These are phyloP conservation scores for Phytophthora podocarpi DNA, from an alignment of 352 stramenopile genomes.

Conservation along the genomic window DNA sequence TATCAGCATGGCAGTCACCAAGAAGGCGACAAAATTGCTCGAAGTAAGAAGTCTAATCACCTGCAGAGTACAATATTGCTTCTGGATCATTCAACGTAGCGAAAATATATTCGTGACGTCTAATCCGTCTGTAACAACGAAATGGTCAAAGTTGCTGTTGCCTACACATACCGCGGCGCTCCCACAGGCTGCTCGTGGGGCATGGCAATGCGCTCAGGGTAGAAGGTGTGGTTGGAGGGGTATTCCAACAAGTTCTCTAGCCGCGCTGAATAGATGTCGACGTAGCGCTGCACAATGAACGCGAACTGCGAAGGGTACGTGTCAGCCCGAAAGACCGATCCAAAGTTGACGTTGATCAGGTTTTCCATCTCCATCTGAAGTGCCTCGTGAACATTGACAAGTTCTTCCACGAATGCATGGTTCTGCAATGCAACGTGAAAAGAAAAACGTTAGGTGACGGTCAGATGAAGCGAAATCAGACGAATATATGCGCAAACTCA, in stretches of 20 bases:
- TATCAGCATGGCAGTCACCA: too few species aligned
- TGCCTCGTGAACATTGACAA: conserved; percentile 62
- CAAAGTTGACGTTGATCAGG: conserved; percentile 88
- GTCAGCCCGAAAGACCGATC: conserved; percentile 85
- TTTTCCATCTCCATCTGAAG: conserved; percentile 77
- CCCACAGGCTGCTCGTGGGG: conserved; percentile 53
- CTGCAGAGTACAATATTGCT: too few species aligned
- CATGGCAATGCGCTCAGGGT: conserved; percentile 70
- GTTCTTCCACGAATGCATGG: conserved; percentile 64
- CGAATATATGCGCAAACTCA: conserved; percentile 23
- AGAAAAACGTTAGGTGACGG: conserved; percentile 46
- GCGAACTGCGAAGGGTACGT: conserved; percentile 88
- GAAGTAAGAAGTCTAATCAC: too few species aligned
- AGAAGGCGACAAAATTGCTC: too few species aligned
- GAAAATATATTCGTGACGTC: background rate
- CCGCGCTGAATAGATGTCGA: conserved; percentile 88
- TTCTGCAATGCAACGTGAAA: conserved; percentile 34
- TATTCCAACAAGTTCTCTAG: conserved; percentile 87
- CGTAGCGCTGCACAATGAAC: conserved; percentile 87
- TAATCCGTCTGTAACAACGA: background rate
- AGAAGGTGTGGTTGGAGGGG: conserved; percentile 85
- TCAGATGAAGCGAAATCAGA: too few species aligned
- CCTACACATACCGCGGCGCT: conserved; percentile 1
- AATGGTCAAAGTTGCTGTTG: too few species aligned
- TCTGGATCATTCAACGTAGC: too few species aligned